Evolutionary conservation across 1,284 basidiomycete species (phyloP).

Genomic region (Tilletiopsis washingtonensis): DNA sequence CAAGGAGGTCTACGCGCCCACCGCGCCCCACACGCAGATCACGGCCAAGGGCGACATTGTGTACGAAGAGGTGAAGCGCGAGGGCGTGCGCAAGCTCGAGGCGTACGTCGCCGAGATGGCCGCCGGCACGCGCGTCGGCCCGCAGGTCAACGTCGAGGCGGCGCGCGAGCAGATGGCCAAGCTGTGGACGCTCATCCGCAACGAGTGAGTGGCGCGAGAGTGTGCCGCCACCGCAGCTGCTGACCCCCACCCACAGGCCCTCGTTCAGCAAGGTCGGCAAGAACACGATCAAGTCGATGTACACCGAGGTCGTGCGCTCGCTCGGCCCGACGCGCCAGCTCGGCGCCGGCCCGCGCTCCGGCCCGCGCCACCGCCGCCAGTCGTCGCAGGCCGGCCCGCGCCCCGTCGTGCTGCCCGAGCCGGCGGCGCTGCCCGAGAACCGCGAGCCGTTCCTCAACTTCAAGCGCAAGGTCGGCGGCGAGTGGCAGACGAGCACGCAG

Average conservation of each 20-base stretch:
- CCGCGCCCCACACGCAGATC: constrained; percentile 89
- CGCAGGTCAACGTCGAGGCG: constrained; percentile 62
- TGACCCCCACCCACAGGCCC: no score
- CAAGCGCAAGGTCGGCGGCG: constrained; percentile 91
- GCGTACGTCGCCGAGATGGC: constrained; percentile 99
- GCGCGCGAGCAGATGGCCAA: constrained; percentile 92
- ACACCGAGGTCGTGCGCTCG: constrained; percentile 79
- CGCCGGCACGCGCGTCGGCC: constrained; percentile 63
- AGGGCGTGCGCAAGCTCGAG: constrained; percentile 92
- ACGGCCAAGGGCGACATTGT: constrained; percentile 87
- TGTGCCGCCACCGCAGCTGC: no score
- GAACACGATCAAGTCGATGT: constrained; percentile 90
- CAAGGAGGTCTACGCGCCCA: constrained; percentile 65
- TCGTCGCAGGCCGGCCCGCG: constrained; percentile 58
- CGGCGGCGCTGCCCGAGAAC: constrained; percentile 50
- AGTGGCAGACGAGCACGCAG: constrained; percentile 95
- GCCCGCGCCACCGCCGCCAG: constrained; percentile 36
- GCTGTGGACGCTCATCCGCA: constrained; percentile 93
- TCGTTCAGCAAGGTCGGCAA: constrained; percentile 95
- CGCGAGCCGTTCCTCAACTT: constrained; percentile 90
- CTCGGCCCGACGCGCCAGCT: constrained; percentile 55
- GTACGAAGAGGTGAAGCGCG: constrained; percentile 86
- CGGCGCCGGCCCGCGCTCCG: constrained; percentile 12
- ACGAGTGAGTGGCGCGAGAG: no score
- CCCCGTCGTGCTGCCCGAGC: constrained; percentile 51